Base-by-base conservation (phyloP, 1,284 basidiomycete genomes). In the Porodaedalea pini region DNA sequence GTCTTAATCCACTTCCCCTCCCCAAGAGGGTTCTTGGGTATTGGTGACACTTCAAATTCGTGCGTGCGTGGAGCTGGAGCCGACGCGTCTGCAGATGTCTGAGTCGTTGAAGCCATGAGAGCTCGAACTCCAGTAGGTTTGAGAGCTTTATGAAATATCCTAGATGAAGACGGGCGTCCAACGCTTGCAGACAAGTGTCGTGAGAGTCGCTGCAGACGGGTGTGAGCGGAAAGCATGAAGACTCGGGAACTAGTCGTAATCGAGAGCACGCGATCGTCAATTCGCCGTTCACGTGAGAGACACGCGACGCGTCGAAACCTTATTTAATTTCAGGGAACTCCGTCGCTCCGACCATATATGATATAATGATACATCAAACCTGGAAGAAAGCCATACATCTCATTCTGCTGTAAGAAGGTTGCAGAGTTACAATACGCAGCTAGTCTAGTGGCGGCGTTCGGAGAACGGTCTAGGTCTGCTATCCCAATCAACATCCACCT, bases 1-100 rank as follows among this genome's bases (percentile, higher is more conserved):
- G 82, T 85, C 68, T 78, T 76, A 67, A 94, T 91, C 65, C 78
- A 83, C 23, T 73, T 76, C 1, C 84, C 86, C 57, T 88, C 79
- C 1, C 87, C 86, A 0, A 90, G 73, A 13, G 84, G 83, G 65
- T 86, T 86, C 50, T 67, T 64, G 1, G 85, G 84, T 15, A 84
- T 67, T 2, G 80, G 75, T 0, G 86, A 86, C 36, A 79, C 59
- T 2, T 78, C 69, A 67, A 87, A 87, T 56, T 66, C 68, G 60
- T 66, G 65, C 34, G 66, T 61, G 3, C 11, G 8, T n/a, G 23
- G 52, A 11, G 52, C 39, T 17, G 36, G 17, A 10, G 52, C 39
- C 15, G 52, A 37, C 25, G 41, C n/a, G 11, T 17, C 11, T 27
- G 39, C 17, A 0, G 40, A 44, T 27, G 25, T 32, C n/a, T 32